phyloP scores from a whole-genome alignment of 176 grass and related monocot genomes.

The Rhynchospora tenuis region DNA sequence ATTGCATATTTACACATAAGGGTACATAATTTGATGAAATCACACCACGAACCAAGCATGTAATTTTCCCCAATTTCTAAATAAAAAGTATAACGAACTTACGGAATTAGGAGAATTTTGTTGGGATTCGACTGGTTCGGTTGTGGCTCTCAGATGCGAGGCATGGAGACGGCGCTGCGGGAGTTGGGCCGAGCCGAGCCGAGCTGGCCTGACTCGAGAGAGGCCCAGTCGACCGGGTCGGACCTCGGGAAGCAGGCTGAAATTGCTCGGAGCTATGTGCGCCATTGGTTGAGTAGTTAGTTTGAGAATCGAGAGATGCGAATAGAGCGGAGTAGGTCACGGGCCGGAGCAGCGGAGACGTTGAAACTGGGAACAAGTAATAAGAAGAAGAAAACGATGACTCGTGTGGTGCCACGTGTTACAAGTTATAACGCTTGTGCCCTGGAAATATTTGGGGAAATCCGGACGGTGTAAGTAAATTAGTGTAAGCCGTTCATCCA shows the following conservation, averaged over 20 bases:
- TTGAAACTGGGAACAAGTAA: slow-evolving; percentile 5
- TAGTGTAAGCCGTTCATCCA: no score
- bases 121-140: slow-evolving; percentile 36
- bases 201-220: neutral
- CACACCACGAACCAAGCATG: neutral
- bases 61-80: no score
- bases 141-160: slow-evolving; percentile 33
- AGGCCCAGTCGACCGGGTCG: slow-evolving; percentile 9
- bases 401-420: slow-evolving; percentile 18
- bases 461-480: neutral
- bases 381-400: slow-evolving; percentile 29
- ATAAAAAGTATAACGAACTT: neutral
- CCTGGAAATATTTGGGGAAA: neutral
- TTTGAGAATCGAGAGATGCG: neutral
- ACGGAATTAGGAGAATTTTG: slow-evolving; percentile 9
- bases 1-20: neutral
- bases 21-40: neutral
- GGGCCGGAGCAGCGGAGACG: neutral
- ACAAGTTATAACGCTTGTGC: neutral
- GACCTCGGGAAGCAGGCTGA: slow-evolving; percentile 38
- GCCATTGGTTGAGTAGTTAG: slow-evolving; percentile 32
- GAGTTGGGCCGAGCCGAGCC: slow-evolving; percentile 6
- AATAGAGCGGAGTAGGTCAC: neutral
- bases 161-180: neutral
- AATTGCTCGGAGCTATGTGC: slow-evolving; percentile 41